Base-by-base conservation (phyloP, 805 yeast genomes). In the Lipomyces spencermartinsiae region DNA sequence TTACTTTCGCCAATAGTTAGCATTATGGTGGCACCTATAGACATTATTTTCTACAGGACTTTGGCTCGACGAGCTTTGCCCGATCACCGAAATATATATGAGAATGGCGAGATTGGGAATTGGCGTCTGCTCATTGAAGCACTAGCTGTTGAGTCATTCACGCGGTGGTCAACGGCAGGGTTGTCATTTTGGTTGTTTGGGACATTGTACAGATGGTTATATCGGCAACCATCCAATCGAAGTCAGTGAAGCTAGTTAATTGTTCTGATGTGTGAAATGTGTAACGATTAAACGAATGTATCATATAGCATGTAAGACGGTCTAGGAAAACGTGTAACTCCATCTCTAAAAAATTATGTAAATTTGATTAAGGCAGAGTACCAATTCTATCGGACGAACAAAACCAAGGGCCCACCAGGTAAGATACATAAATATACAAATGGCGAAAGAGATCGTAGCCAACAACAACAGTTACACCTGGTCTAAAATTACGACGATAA, bases 101-200 rank as follows among this genome's bases (percentile, higher is more conserved):
- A 25, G 31, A 12, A 9, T n/a, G 62, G 63, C 16, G 63, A 60
- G 43, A 51, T 60, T 5, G 63, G 63, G 12, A 60, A 60, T 31
- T 60, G 63, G 63, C 57, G 63, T 19, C 29, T 60, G 19, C 2
- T 58, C 12, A 22, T 22, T 22, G 34, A 57, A 31, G 59, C 46
- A 22, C 16, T 57, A n/a, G 59, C 59, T 12, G 59, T 33, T 10
- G 37, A 57, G 59, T 14, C 34, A 29, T 33, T 57, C 22, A 33
- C 59, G 10, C n/a, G 59, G 8, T 57, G 59, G 59, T 37, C 46
- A 29, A 19, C 29, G 59, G 31, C 59, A 10, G 59, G 34, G 22
- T 6, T 57, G 16, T 57, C 31, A 8, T 57, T 12, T 33, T 57
- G n/a, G 59, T 25, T 33, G 25, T 57, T 57, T 37, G 34, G 14